A percentile compares a stretch with the other conserved stretches of the same genome.
Evolutionary conservation across 2,329 filamentous ascomycete species (phyloP).

Genomic region (Botrytis elliptica): DNA sequence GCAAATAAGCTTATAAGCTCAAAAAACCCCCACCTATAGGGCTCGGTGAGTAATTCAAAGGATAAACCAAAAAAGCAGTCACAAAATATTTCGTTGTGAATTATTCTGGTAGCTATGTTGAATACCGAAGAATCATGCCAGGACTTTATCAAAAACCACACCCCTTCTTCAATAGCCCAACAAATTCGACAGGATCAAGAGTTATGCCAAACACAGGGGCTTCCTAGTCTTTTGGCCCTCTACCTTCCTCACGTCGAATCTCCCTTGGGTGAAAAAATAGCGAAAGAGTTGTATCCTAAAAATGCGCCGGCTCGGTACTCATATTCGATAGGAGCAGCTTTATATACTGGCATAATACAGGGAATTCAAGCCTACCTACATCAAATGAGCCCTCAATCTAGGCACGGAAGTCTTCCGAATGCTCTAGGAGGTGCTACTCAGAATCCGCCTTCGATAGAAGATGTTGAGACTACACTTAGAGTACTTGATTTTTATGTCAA

Average conservation of each 20-base stretch:
- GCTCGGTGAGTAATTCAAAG: background rate
- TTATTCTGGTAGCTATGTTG: constrained; percentile 1
- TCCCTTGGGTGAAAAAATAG: constrained; percentile 18
- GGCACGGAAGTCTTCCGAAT: constrained; percentile 21
- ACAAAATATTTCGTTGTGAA: background rate
- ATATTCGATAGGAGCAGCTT: background rate
- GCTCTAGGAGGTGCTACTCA: background rate
- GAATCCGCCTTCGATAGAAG: background rate
- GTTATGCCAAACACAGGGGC: constrained; percentile 19
- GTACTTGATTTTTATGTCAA: constrained; percentile 12
- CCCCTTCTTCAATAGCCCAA: constrained; percentile 22
- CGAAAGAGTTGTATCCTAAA: constrained; percentile 22
- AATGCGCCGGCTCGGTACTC: constrained; percentile 15
- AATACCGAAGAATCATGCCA: constrained; percentile 9
- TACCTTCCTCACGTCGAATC: constrained; percentile 23
- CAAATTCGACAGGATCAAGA: constrained; percentile 25
- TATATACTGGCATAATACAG: constrained; percentile 20
- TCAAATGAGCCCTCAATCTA: constrained; percentile 17
- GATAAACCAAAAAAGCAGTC: background rate
- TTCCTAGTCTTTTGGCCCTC: constrained; percentile 23
- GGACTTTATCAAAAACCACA: constrained; percentile 19
- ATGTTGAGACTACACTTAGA: constrained; percentile 11
- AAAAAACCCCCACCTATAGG: background rate
- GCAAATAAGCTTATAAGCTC: constrained; percentile 11
- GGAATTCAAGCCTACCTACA: constrained; percentile 25